Conservation (phyloP, 1,139 yeast genomes). For the Taiozyma onychis region DNA sequence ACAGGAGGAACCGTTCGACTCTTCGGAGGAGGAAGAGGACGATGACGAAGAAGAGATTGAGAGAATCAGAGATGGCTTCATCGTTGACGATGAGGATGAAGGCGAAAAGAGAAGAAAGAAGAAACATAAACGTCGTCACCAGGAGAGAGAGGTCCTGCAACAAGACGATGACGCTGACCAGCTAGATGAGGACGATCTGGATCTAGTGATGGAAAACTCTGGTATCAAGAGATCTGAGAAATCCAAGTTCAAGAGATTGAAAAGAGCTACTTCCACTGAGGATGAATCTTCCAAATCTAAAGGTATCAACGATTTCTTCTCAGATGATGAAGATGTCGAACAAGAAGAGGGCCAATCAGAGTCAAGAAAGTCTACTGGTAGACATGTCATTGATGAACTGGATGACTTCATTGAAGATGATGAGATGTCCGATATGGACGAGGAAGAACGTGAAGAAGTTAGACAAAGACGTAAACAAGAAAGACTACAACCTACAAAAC, state of each 20-base stretch:
- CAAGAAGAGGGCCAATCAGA: conserved; percentile 33
- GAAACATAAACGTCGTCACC: conserved; percentile 30
- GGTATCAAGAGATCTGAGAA: conserved; percentile 48
- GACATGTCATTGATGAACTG: conserved; percentile 59
- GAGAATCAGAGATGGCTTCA: conserved; percentile 84
- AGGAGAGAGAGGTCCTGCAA: conserved; percentile 22
- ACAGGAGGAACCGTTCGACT: conserved; percentile 49
- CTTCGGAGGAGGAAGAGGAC: conserved; percentile 73
- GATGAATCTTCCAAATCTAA: conserved; percentile 22
- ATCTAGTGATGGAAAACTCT: conserved; percentile 81
- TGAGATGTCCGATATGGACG: conserved; percentile 90
- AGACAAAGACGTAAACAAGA: conserved; percentile 33
- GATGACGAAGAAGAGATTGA: conserved; percentile 74
- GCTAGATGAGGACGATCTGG: conserved; percentile 92
- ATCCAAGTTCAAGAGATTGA: conserved; percentile 70
- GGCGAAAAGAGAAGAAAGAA: conserved; percentile 36
- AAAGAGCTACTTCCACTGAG: conserved; percentile 47
- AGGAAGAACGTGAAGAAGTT: conserved; percentile 42
- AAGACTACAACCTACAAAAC: conserved; percentile 45
- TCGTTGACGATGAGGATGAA: conserved; percentile 81
- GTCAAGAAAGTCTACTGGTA: conserved; percentile 21
- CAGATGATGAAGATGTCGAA: conserved; percentile 64
- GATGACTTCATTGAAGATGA: conserved; percentile 98
- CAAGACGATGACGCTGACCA: conserved; percentile 56
- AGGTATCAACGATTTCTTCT: conserved; percentile 73